A percentile compares a stretch with the other conserved stretches of the same genome.
Conservation (phyloP, 306 rosid genomes). For the Geum urbanum region DNA sequence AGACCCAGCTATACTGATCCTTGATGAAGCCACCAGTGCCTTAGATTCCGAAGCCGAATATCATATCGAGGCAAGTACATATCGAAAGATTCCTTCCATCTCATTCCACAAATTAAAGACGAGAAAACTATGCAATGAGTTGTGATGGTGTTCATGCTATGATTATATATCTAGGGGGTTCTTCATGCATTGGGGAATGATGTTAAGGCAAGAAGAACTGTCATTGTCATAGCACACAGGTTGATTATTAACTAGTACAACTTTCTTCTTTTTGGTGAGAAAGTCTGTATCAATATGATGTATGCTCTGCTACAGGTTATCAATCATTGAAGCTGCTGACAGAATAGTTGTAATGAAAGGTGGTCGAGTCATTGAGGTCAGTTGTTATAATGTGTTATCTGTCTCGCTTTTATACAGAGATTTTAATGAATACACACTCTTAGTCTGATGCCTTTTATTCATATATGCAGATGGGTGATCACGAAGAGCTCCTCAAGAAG, state of each 20-base stretch:
- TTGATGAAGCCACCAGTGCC: slow-evolving; percentile 55
- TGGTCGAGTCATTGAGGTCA: slow-evolving; percentile 43
- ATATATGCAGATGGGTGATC: slow-evolving; percentile 32
- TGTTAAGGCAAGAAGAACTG: slow-evolving; percentile 30
- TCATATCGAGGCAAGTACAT: slow-evolving; percentile 30
- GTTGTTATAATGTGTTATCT: neutral
- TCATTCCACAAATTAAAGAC: neutral
- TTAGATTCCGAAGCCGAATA: slow-evolving; percentile 44
- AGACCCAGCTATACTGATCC: slow-evolving; percentile 45
- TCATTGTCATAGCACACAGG: slow-evolving; percentile 45
- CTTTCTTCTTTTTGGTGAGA: neutral
- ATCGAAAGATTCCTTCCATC: neutral
- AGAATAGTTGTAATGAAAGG: slow-evolving; percentile 42
- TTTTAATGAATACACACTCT: neutral
- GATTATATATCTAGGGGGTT: slow-evolving; percentile 28
- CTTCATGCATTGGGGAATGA: slow-evolving; percentile 28
- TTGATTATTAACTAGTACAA: neutral
- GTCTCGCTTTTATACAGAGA: neutral
- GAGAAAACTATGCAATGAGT: neutral
- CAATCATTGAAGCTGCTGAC: slow-evolving; percentile 43
- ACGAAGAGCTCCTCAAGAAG: slow-evolving; percentile 32
- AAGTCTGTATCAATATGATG: slow-evolving; percentile 3
- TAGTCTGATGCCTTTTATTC: neutral
- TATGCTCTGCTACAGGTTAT: slow-evolving; percentile 28
- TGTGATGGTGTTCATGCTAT: neutral